A percentile compares a stretch with the other conserved stretches of the same genome.
Evolutionary conservation across 495 filamentous ascomycete genomes (phyloP).

Genomic region (Neurospora sp.): DNA sequence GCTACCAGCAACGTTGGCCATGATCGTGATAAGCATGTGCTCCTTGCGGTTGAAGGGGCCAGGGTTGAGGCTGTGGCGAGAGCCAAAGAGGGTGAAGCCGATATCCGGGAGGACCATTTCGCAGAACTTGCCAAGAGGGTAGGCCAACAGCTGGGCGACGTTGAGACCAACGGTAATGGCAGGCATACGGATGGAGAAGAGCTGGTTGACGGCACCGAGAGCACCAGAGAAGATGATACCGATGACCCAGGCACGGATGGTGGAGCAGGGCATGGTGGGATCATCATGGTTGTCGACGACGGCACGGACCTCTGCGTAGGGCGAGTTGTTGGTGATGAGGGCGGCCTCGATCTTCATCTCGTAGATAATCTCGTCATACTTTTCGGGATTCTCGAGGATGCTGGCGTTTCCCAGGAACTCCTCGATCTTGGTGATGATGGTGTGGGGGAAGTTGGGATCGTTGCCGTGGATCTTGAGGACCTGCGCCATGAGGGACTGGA

Average conservation of each 20-base stretch:
- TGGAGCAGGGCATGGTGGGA: constrained; percentile 19
- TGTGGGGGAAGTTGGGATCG: constrained; percentile 29
- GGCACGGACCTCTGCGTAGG: constrained; percentile 38
- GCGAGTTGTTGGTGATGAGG: constrained; percentile 31
- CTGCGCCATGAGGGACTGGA: constrained; percentile 19
- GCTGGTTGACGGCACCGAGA: constrained; percentile 26
- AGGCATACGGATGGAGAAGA: constrained; percentile 29
- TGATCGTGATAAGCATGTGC: constrained; percentile 39
- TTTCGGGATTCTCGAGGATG: constrained; percentile 18
- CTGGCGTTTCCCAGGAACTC: constrained; percentile 25
- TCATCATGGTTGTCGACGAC: constrained; percentile 36
- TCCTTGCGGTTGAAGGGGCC: constrained; percentile 40
- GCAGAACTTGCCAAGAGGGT: constrained; percentile 25
- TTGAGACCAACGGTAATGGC: constrained; percentile 20
- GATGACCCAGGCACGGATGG: constrained; percentile 27
- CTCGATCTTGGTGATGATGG: constrained; percentile 20
- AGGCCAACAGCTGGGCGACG: constrained; percentile 28
- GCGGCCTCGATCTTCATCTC: constrained; percentile 35
- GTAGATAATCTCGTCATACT: constrained; percentile 21
- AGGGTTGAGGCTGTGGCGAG: constrained; percentile 31
- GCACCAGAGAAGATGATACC: constrained; percentile 22
- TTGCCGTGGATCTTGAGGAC: constrained; percentile 24
- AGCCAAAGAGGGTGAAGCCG: constrained; percentile 26
- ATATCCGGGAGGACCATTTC: constrained; percentile 24
- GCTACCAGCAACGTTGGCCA: constrained; percentile 24